Evolutionary conservation across 139 green algal species (phyloP), one percentile per base, ranked within the genome.

Genomic region (Chlamydomonas incerta): DNA sequence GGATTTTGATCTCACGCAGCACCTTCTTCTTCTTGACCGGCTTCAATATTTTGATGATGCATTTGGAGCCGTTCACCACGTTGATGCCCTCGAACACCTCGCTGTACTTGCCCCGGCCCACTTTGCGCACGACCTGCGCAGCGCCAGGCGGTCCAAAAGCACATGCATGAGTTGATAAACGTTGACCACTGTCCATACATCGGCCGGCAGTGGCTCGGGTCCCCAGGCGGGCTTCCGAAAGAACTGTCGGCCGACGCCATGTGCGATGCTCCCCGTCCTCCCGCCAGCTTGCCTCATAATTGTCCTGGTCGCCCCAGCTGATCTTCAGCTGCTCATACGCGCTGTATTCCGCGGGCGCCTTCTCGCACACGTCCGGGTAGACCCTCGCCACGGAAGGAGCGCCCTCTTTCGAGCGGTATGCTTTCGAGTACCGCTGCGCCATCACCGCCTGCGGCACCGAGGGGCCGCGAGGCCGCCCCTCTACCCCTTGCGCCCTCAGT

Each of bases 1-100:
- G 88, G 73, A 99, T 99, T 80, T 98, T 98, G 81, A 99, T 99
- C 89, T 99, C 97, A 17, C 97, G 92, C 92, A 98, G 97, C 86
- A 99, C 99, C 93, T 99, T 99, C 89, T 99, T 99, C 92, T 99
- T 99, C 90, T 99, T 99, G 57, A 99, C 97, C 23, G 97, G 97
- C 88, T 99, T 99, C 21, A 99, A 91, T 65, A 99, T 98, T 82
- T 99, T 99, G 88, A 98, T 98, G 75, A 99, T 96, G 90, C 97
- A 99, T 34, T 93, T 93, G 65, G 96, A 88, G 55, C 91, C 90
- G 74, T 91, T 97, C 31, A 90, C 71, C 2, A 91, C 86, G 89
- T 98, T 97, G 35, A 98, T 87, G 47, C 97, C 97, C 91, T 99
- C 98, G 90, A 99, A 99, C 29, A 99, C 98, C 90, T 99, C 98